Percentiles rank a stretch among this genome's conserved stretches.
Evolutionary conservation across 2,329 filamentous ascomycete genomes (phyloP).

Genomic region (Aureobasidium subglaciale): DNA sequence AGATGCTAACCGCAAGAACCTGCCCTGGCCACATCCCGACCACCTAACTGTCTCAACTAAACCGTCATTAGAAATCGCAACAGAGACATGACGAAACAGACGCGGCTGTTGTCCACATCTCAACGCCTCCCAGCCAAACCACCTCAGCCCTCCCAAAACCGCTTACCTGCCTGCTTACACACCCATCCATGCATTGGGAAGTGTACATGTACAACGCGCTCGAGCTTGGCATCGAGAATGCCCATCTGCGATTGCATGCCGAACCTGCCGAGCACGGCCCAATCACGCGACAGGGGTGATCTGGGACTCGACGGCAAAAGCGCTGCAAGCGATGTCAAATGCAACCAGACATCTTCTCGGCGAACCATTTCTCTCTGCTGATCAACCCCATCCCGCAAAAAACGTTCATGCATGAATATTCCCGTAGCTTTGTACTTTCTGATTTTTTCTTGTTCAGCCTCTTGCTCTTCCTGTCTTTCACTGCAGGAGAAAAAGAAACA

Average conservation of each 20-base stretch:
- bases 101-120: background rate
- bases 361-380: background rate
- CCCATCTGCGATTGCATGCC: conserved; percentile 8
- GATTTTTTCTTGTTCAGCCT: background rate
- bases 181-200: background rate
- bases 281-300: conserved; percentile 7
- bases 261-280: conserved; percentile 6
- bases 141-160: background rate
- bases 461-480: too few relatives aligned
- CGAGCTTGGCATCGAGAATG: background rate
- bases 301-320: background rate
- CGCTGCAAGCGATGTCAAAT: background rate
- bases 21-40: background rate
- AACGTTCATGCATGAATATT: conserved; percentile 8
- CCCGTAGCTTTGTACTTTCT: background rate
- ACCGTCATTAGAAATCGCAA: background rate
- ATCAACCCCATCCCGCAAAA: background rate
- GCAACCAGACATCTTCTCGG: background rate
- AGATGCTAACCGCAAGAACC: background rate
- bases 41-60: conserved; percentile 1
- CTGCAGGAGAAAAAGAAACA: background rate
- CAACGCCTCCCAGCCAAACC: conserved; percentile 8
- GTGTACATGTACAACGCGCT: conserved; percentile 4
- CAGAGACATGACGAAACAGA: background rate
- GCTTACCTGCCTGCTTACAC: background rate